Evolutionary conservation across 345 rosid genomes (phyloP).

Genomic region (Ailanthus altissimus): DNA sequence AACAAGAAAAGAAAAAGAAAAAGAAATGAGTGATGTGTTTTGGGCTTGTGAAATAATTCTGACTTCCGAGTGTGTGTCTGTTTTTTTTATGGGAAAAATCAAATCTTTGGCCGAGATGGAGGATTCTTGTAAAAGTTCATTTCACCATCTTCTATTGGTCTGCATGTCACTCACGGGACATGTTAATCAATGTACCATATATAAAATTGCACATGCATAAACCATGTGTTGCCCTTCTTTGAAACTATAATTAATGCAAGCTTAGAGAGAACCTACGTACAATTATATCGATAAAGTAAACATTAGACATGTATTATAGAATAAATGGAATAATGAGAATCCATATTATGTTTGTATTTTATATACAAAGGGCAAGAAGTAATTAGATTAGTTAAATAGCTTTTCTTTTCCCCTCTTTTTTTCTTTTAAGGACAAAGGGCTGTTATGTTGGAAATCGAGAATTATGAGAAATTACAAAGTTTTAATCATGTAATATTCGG

Average conservation of each 20-base stretch:
- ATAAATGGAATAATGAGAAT: no score
- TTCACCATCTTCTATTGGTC: constrained; percentile 27
- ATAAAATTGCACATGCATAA: not conserved
- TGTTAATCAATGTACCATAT: constrained; percentile 18
- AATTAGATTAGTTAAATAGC: not conserved
- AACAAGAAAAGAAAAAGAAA: no score
- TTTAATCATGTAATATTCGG: not conserved
- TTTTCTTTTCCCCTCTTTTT: no score
- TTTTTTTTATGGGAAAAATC: constrained; percentile 7
- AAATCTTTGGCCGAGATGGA: not conserved
- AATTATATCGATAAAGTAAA: not conserved
- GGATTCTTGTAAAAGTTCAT: constrained; percentile 15
- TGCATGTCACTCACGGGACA: constrained; percentile 46
- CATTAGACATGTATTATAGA: not conserved
- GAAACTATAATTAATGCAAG: not conserved
- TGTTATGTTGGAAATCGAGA: not conserved
- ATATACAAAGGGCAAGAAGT: not conserved
- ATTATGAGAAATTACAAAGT: not conserved
- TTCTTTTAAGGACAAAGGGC: no score
- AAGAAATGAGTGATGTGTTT: no score
- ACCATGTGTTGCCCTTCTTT: not conserved
- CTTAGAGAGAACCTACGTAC: not conserved
- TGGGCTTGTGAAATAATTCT: no score
- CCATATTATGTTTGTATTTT: no score
- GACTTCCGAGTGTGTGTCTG: no score